Base-by-base conservation (phyloP, 495 filamentous ascomycete genomes). In the Cladorrhinum samala region DNA sequence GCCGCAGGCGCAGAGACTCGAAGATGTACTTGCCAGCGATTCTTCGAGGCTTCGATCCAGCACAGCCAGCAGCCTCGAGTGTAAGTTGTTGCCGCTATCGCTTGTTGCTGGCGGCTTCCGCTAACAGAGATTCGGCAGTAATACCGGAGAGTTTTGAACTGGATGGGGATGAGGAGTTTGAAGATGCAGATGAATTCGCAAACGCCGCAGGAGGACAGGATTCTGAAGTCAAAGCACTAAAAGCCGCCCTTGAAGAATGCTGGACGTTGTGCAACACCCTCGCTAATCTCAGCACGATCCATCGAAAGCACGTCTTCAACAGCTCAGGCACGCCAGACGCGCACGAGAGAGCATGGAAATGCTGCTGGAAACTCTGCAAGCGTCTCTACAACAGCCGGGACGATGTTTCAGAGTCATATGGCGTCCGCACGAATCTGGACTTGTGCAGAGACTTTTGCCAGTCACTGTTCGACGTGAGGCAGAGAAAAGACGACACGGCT, bases 231-330 rank as follows among this genome's bases (percentile, higher is more conserved):
- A 78, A 70, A 33, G 84, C 85, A 14, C 74, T 95, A n/a, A 83
- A 78, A 54, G 78, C 82, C 19, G 91, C 89, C 0, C 76, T 96
- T 9, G 82, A 83, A 55, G 91, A 95, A 73, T 96, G 91, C 68
- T 96, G 91, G 91, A 94, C 88, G 1, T 69, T 96, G 33, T 96
- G 91, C 70, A 96, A 95, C 67, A 94, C 91, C 0, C 72, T 96
- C 38, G 89, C 91, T 19, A 85, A 78, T 48, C 75, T 96, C 21
- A 94, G 90, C 69, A 89, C 85, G 17, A 86, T 86, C 53, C 89
- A 96, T 60, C 85, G 89, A 17, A 80, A 88, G 61, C 76, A 86
- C 19, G 84, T 91, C 9, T 88, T 89, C 63, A 85, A 80, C 61
- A 81, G 71, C 49, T 79, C 82, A 3, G 80, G 81, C 23, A 85